A percentile compares a stretch with the other conserved stretches of the same genome.
Conservation (phyloP, 129 eudicot species). For the Ambrosia artemisiifolia region DNA sequence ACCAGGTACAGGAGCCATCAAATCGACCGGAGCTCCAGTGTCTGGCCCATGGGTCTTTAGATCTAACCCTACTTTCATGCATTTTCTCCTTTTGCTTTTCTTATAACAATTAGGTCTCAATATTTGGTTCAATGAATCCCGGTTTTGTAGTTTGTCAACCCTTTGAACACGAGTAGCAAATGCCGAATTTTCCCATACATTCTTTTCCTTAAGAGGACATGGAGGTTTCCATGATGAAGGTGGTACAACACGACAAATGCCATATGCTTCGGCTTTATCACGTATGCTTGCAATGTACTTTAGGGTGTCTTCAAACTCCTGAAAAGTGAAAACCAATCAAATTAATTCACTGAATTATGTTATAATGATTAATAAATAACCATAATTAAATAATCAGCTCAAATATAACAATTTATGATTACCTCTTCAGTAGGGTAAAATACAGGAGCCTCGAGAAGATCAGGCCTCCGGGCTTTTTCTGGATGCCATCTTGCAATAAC, state of each 20-base stretch:
- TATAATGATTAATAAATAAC: too few species aligned
- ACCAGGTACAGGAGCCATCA: conserved; percentile 38
- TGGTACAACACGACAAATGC: conserved; percentile 94
- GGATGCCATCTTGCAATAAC: conserved; percentile 93
- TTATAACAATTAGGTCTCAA: conserved; percentile 45
- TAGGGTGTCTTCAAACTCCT: conserved; percentile 84
- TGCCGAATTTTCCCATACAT: conserved; percentile 68
- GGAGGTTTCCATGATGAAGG: conserved; percentile 99
- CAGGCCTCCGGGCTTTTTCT: conserved; percentile 75
- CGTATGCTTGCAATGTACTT: conserved; percentile 80
- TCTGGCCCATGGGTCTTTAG: conserved; percentile 38
- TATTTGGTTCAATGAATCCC: conserved; percentile 53
- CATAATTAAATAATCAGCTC: background rate
- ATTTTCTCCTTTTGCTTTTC: conserved; percentile 77
- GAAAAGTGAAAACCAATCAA: conserved; percentile 21
- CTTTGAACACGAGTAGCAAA: conserved; percentile 82
- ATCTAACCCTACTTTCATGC: conserved; percentile 51
- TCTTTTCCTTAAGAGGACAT: conserved; percentile 60
- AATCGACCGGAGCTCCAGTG: conserved; percentile 35
- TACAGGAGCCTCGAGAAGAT: conserved; percentile 85
- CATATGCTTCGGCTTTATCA: conserved; percentile 70
- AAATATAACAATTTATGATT: background rate
- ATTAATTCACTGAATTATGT: background rate
- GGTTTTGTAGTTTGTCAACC: conserved; percentile 91
- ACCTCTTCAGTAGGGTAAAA: conserved; percentile 97